Conservation (phyloP, 495 filamentous ascomycete species). For the Corynascus novoguineensis region DNA sequence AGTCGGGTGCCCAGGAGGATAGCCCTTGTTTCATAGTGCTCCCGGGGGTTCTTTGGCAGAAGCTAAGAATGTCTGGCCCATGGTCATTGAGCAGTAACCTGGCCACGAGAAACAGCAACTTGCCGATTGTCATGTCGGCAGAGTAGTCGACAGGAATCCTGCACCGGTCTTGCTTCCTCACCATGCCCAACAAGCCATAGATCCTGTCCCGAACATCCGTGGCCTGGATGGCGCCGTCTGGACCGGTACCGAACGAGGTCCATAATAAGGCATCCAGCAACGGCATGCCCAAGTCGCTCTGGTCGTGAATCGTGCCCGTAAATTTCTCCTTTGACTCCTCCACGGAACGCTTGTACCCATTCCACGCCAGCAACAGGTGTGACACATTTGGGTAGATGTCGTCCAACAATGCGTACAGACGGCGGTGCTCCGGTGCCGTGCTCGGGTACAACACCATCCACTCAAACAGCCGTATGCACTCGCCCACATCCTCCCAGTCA, state of each 20-base stretch:
- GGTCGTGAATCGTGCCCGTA: not conserved
- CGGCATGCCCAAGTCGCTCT: not conserved
- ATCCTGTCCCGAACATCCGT: constrained; percentile 20
- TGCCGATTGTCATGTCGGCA: constrained; percentile 22
- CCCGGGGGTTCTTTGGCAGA: not conserved
- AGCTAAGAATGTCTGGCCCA: constrained; percentile 10
- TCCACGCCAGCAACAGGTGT: constrained; percentile 4
- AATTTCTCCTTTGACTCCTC: not conserved
- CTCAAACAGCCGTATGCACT: constrained; percentile 6
- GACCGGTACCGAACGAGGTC: not conserved
- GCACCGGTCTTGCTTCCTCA: constrained; percentile 8
- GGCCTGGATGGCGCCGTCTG: constrained; percentile 11
- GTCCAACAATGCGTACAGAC: constrained; percentile 9
- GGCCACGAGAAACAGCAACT: constrained; percentile 56
- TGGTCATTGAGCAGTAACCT: constrained; percentile 32
- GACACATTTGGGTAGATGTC: constrained; percentile 2
- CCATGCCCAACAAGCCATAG: constrained; percentile 21
- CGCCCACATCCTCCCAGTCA: constrained; percentile 12
- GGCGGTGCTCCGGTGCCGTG: not conserved
- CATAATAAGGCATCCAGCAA: constrained; percentile 8
- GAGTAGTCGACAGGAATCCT: constrained; percentile 20
- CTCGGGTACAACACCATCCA: constrained; percentile 11
- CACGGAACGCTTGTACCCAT: not conserved
- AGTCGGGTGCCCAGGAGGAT: constrained; percentile 13
- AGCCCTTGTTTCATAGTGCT: not conserved